Conservation (phyloP, 2,329 filamentous ascomycete species). For the Plenodomus biglobosus region DNA sequence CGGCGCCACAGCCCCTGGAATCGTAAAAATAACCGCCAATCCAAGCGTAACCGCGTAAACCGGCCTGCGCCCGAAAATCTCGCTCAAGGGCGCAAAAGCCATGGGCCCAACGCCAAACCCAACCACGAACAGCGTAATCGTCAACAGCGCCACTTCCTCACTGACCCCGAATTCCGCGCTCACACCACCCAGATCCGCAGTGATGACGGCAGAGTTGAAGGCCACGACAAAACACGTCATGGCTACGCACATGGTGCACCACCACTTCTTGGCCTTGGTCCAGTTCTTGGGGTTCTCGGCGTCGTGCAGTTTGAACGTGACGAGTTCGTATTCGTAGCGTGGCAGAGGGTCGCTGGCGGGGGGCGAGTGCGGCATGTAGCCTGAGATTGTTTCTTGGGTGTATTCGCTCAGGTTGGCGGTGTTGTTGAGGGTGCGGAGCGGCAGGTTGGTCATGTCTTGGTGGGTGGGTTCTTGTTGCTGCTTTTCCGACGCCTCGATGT, state of each 20-base stretch:
- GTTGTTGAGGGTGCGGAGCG: constrained; percentile 64
- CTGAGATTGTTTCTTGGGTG: constrained; percentile 60
- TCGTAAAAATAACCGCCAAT: constrained; percentile 74
- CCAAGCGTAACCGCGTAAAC: constrained; percentile 71
- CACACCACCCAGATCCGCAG: constrained; percentile 70
- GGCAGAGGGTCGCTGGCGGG: too few relatives aligned
- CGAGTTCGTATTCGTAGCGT: constrained; percentile 64
- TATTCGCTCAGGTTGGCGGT: constrained; percentile 64
- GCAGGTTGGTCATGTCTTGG: constrained; percentile 60
- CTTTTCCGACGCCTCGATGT: too few relatives aligned
- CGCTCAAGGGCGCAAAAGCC: constrained; percentile 75
- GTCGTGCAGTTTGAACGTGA: constrained; percentile 72
- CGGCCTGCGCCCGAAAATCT: constrained; percentile 70
- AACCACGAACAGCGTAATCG: constrained; percentile 75
- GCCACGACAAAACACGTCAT: constrained; percentile 52
- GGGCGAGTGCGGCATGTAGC: too few relatives aligned
- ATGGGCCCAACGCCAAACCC: constrained; percentile 82
- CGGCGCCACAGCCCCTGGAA: constrained; percentile 74
- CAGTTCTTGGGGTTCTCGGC: constrained; percentile 84
- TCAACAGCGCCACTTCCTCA: constrained; percentile 70
- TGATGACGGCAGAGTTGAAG: constrained; percentile 70
- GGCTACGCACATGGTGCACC: constrained; percentile 79
- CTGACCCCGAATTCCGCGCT: constrained; percentile 66
- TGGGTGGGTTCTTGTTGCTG: constrained; percentile 20
- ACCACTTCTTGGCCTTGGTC: constrained; percentile 76